Conservation (phyloP, 2,329 filamentous ascomycete genomes). For the Trichoderma semiorbis region DNA sequence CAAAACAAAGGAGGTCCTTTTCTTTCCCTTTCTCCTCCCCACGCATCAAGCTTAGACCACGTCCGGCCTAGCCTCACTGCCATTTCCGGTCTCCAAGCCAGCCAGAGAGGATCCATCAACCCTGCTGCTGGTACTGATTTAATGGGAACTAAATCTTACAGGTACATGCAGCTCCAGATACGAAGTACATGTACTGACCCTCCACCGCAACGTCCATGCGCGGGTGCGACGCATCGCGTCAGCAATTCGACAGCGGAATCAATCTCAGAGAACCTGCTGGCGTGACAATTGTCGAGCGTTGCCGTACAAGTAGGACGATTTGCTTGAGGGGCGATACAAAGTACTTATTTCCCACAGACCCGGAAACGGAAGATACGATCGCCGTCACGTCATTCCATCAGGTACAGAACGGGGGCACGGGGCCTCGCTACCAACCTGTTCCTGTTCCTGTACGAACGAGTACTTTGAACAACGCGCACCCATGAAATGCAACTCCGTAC, state of each 20-base stretch:
- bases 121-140: conserved; percentile 10
- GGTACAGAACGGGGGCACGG: not conserved
- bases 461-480: not conserved
- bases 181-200: not conserved
- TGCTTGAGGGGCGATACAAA: not conserved
- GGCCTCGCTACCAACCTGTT: not conserved
- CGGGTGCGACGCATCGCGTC: conserved; percentile 4
- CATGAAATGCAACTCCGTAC: conserved; percentile 1
- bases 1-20: not conserved
- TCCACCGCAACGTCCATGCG: not conserved
- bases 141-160: conserved; percentile 12
- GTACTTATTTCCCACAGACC: not conserved
- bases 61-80: not conserved
- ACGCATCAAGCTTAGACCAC: not conserved
- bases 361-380: not conserved
- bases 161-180: not conserved
- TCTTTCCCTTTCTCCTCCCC: not conserved
- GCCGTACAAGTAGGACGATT: not conserved
- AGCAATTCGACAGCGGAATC: not conserved
- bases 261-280: not conserved
- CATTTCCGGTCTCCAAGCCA: not conserved
- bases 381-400: not conserved
- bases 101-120: conserved; percentile 10
- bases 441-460: not conserved
- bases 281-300: not conserved